phyloP scores from a whole-genome alignment of 768 basidiomycete species.

The Tulasnella sp. region DNA sequence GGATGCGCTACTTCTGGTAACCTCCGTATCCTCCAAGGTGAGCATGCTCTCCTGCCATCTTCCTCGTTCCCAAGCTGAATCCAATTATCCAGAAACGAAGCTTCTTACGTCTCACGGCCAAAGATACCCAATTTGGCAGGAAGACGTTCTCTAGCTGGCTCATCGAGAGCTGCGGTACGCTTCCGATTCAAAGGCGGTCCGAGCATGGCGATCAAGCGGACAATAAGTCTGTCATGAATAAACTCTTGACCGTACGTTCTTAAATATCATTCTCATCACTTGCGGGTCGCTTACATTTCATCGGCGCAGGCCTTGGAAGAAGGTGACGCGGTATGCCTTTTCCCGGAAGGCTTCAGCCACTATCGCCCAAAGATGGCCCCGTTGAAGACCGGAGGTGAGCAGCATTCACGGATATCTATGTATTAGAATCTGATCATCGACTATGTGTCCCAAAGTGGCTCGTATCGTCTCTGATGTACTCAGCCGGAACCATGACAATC shows the following conservation, averaged over 20 bases:
- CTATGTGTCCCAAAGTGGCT: conserved; percentile 42
- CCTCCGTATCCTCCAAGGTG: conserved; percentile 61
- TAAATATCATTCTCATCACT: background rate
- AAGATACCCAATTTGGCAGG: conserved; percentile 75
- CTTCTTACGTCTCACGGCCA: conserved; percentile 77
- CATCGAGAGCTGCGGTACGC: conserved; percentile 78
- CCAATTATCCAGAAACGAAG: conserved; percentile 46
- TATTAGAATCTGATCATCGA: background rate
- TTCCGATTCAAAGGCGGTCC: conserved; percentile 69
- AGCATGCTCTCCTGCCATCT: conserved; percentile 17
- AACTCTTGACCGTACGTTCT: conserved; percentile 49
- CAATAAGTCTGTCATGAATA: conserved; percentile 59
- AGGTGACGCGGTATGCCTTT: conserved; percentile 72
- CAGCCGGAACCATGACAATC: conserved; percentile 53
- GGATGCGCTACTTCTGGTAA: conserved; percentile 74
- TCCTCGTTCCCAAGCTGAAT: background rate
- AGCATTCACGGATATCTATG: background rate
- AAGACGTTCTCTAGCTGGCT: conserved; percentile 84
- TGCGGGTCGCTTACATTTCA: background rate
- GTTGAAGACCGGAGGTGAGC: conserved; percentile 71
- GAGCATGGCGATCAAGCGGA: conserved; percentile 50
- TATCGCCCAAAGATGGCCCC: conserved; percentile 83
- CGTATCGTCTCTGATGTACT: conserved; percentile 72
- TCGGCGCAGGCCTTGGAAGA: conserved; percentile 50
- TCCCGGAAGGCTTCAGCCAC: conserved; percentile 79